Base-by-base conservation (phyloP, 2,329 filamentous ascomycete species). In the Penicillium brevicompactum region DNA sequence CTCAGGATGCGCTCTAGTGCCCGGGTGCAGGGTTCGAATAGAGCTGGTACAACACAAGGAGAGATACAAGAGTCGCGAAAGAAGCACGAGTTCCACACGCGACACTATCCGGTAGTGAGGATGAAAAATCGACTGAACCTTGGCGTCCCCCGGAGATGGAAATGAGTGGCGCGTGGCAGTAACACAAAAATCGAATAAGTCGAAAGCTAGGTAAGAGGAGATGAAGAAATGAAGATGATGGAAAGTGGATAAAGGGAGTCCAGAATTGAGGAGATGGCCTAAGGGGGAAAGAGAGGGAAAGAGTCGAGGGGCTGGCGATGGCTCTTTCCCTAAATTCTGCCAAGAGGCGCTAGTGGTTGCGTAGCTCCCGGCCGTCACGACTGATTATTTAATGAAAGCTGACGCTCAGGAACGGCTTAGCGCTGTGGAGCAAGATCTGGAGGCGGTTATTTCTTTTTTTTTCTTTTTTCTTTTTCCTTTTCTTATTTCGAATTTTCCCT, bases 271-370 rank as follows among this genome's bases (percentile, higher is more conserved):
- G 47, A 42, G 52, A 55, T 57, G 56, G 58, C 58, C 58, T 55
- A 58, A 58, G 51, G 56, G 55, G 56, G 49, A 37, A 55, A 55
- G 54, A 53, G 59, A 55, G 59, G 59, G 51, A 31, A 57, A 64
- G 60, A 63, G 62, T 66, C 63, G 63, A 66, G 63, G 63, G 63
- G 63, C 60, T 64, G 62, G 62, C 60, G 63, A 64, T 63, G 62
- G 61, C 38, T 41, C 38, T 41, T 41, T 41, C 38, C 38, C 38
- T 64, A 59, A 65, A 65, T 56, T 63, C 55, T 46, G 63, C 61
- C 63, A 64, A 64, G 59, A 41, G 22, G 42, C 62, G 57, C 63
- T 66, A 66, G 62, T 63, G 63, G 63, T 64, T 65, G 59, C 42
- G 63, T 46, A 64, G 62, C 60, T 63, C 53, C 53, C 54, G 57